phyloP scores from a whole-genome alignment of 768 basidiomycete genomes.

The Guyanaporus albipodus region DNA sequence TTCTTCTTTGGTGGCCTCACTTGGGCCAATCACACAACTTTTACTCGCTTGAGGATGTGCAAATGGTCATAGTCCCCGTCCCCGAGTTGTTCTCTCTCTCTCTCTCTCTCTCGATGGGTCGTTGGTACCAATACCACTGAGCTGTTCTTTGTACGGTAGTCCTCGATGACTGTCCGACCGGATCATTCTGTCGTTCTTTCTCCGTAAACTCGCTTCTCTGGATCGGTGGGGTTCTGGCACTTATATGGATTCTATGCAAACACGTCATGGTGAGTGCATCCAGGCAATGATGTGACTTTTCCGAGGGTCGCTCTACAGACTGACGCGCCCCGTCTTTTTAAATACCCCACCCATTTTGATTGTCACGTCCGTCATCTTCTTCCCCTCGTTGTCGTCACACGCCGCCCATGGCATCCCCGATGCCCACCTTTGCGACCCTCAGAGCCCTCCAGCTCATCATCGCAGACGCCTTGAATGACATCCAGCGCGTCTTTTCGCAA shows the following conservation, averaged over 20 bases:
- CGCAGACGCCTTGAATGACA: slow-evolving; percentile 64
- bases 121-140: too few species aligned
- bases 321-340: too few species aligned
- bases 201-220: slow-evolving; percentile 8
- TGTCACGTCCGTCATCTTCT: slow-evolving; percentile 1
- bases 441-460: slow-evolving; percentile 63
- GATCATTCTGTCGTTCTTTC: slow-evolving; percentile 6
- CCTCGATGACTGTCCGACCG: background rate
- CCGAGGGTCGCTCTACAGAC: slow-evolving; percentile 8
- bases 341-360: too few species aligned
- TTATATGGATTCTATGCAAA: slow-evolving; percentile 9
- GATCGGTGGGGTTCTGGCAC: slow-evolving; percentile 17
- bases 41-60: background rate
- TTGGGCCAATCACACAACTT: slow-evolving; percentile 8
- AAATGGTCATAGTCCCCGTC: slow-evolving; percentile 4
- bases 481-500: slow-evolving; percentile 53
- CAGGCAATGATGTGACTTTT: slow-evolving; percentile 15
- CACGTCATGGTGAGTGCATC: slow-evolving; percentile 7
- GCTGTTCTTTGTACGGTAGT: too few species aligned
- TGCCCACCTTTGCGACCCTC: slow-evolving; percentile 60
- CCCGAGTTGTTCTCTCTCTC: too few species aligned
- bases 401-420: slow-evolving; percentile 27
- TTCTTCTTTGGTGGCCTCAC: slow-evolving; percentile 20
- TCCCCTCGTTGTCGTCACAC: slow-evolving; percentile 11
- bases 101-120: too few species aligned